Evolutionary conservation across 805 yeast genomes (phyloP).

Genomic region (Lipomyces lipofer): DNA sequence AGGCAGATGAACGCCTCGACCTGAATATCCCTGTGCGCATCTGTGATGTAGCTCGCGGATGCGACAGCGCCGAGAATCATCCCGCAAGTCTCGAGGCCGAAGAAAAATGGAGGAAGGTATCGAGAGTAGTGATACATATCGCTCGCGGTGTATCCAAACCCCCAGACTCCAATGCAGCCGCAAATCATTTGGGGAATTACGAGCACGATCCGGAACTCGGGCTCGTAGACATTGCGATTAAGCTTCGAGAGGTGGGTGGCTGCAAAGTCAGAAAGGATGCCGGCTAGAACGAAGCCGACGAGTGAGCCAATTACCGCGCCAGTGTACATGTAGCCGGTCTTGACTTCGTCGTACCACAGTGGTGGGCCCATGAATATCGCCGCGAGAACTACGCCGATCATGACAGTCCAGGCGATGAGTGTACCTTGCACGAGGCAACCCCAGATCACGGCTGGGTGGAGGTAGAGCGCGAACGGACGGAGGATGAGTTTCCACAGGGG

Average conservation of each 20-base stretch:
- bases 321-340: constrained; percentile 28
- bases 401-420: constrained; percentile 31
- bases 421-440: constrained; percentile 29
- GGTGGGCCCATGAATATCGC: constrained; percentile 31
- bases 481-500: constrained; percentile 28
- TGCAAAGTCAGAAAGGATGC: constrained; percentile 16
- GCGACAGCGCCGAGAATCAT: constrained; percentile 31
- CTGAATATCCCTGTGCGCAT: constrained; percentile 29
- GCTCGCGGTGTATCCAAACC: constrained; percentile 25
- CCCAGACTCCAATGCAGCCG: constrained; percentile 28
- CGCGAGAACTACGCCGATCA: constrained; percentile 30
- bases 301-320: constrained; percentile 27
- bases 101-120: constrained; percentile 27
- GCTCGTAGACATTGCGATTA: constrained; percentile 30
- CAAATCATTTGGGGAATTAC: constrained; percentile 24
- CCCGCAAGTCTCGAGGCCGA: constrained; percentile 29
- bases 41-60: constrained; percentile 30
- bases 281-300: constrained; percentile 27
- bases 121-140: constrained; percentile 15
- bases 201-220: constrained; percentile 27
- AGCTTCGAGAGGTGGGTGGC: constrained; percentile 18
- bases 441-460: constrained; percentile 28
- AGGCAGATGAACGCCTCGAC: constrained; percentile 27
- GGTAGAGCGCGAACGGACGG: constrained; percentile 25
- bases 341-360: constrained; percentile 23